A percentile compares a stretch with the other conserved stretches of the same genome.
Conservation (phyloP, 352 stramenopile species). For the Phytopythium aichiense region DNA sequence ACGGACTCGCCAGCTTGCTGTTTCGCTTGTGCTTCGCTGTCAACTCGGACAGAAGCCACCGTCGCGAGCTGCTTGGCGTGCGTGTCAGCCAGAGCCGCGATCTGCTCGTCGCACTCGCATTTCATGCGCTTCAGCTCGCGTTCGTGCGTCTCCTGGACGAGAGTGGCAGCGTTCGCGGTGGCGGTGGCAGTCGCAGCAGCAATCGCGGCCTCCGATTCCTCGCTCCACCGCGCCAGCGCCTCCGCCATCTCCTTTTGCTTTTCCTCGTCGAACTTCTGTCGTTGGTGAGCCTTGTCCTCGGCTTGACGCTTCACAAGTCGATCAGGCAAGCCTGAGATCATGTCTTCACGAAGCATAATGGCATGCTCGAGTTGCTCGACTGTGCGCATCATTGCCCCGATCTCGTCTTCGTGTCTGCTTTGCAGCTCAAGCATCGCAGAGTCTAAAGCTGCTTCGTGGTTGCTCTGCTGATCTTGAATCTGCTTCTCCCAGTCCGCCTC, state of each 20-base stretch:
- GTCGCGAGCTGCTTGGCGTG: conserved; percentile 4
- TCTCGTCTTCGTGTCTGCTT: neutral
- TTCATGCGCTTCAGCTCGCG: neutral
- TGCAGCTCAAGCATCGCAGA: neutral
- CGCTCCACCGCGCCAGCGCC: neutral
- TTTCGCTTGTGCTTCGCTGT: neutral
- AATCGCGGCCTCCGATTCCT: neutral
- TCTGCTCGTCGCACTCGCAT: neutral
- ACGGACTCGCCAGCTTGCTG: neutral
- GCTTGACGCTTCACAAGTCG: neutral
- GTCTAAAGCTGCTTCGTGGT: neutral
- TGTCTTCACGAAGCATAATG: conserved; percentile 2
- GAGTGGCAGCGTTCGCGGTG: neutral
- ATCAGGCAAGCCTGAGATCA: neutral
- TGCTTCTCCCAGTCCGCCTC: neutral
- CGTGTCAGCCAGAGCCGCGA: neutral
- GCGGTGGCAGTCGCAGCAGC: neutral
- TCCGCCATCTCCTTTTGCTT: conserved; percentile 5
- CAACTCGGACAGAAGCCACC: neutral
- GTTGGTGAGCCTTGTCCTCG: neutral
- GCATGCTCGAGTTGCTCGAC: neutral
- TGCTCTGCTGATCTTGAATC: neutral
- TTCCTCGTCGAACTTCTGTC: neutral
- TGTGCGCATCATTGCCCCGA: neutral
- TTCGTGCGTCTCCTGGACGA: neutral